These are phyloP conservation scores for Chrysoporthe deuterocubensis DNA, from an alignment of 2,329 filamentous ascomycete species.

Conservation along the genomic window DNA sequence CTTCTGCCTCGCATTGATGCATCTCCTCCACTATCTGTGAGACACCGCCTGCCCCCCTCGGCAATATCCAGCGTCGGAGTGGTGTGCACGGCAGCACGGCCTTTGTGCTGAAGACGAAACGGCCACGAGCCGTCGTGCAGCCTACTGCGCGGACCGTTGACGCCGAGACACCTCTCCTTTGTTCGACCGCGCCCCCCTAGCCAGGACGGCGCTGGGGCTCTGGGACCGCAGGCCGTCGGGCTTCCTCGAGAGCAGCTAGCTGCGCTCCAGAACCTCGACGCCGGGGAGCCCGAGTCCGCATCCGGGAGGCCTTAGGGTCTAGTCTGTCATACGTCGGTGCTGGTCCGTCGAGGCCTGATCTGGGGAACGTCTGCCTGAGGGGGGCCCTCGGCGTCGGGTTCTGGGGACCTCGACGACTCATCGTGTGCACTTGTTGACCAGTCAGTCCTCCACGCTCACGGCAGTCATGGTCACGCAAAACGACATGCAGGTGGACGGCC, in stretches of 20 bases:
- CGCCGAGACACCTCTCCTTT: neutral
- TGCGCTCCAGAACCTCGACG: no score
- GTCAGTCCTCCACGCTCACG: neutral
- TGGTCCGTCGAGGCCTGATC: neutral
- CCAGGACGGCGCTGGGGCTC: no score
- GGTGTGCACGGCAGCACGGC: slow-evolving; percentile 1
- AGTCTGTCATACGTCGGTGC: no score
- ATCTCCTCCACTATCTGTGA: neutral
- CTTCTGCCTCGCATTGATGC: no score
- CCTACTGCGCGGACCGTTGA: slow-evolving; percentile 2
- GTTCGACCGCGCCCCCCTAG: neutral
- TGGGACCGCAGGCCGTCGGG: no score
- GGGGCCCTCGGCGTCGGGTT: neutral
- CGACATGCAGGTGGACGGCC: neutral
- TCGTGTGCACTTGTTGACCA: neutral
- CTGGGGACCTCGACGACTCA: neutral
- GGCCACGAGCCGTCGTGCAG: neutral
- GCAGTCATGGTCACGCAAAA: neutral
- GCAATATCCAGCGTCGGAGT: neutral
- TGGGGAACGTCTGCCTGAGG: neutral
- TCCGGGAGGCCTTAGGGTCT: no score
- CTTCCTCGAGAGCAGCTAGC: no score
- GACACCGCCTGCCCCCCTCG: neutral
- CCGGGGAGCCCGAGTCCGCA: no score
- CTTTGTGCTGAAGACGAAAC: slow-evolving; percentile 2